Evolutionary conservation across 208 protist species (phyloP), one percentile per base, ranked within the genome.

Genomic region (Wallacemonas rigidus): DNA sequence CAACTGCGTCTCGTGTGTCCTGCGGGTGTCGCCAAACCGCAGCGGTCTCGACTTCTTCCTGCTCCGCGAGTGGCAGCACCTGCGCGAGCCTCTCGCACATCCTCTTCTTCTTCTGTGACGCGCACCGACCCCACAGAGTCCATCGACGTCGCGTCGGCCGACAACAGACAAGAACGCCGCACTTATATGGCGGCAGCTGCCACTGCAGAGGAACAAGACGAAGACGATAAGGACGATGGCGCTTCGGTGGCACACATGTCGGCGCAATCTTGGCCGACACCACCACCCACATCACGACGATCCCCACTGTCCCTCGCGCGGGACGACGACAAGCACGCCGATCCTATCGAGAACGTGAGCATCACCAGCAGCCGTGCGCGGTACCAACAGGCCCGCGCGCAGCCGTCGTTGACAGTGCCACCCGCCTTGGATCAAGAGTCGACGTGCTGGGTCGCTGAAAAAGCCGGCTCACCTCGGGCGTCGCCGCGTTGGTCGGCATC

Each of bases 231-330:
- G 8, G 4, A 9, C 36, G 36, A 8, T n/a, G 56, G 8, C 17
- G 38, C 26, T 26, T 26, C 26, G 26, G 26, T 26, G 26, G 26
- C 26, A 26, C 26, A 15, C 6, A 26, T 38, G 3, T 3, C 35
- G 7, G 26, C 38, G 26, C 14, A 62, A 2, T 26, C 56, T n/a
- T 62, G 56, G 56, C 56, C 54, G 17, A 58, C 54, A 17, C 54
- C 54, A 17, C 54, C 56, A 26, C 56, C 6, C 6, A 4, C 26
- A 6, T 15, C 56, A 38, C 51, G 6, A 9, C 51, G 14, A 9
- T n/a, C 14, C 6, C 56, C 56, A 9, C 56, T 62, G 36, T 62
- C 56, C 14, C 56, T 62, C 38, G 56, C 56, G 4, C 56, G 56
- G 8, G 56, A 62, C 36, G 45, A 6, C 12, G 45, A 50, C 45